Conservation (phyloP, 352 stramenopile genomes). For the Halophytophthora polymorphica region DNA sequence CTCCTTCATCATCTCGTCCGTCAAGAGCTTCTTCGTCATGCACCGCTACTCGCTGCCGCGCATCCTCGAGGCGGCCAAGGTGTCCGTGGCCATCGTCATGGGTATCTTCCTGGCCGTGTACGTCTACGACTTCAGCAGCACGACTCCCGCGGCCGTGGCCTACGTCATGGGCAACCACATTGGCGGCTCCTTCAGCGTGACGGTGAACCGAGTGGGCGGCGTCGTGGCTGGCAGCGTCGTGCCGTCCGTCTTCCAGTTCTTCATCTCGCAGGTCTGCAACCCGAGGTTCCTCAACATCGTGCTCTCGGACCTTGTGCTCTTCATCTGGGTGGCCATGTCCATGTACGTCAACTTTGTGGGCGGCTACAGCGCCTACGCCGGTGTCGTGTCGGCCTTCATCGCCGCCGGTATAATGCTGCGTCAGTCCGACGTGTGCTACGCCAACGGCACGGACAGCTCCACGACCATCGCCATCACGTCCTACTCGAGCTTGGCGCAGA, state of each 20-base stretch:
- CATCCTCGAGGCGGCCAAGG: conserved; percentile 49
- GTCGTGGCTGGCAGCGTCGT: conserved; percentile 82
- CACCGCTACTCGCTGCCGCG: conserved; percentile 39
- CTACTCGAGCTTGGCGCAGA: conserved; percentile 78
- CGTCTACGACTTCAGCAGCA: conserved; percentile 70
- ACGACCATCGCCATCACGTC: conserved; percentile 60
- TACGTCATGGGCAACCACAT: conserved; percentile 84
- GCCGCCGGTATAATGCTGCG: conserved; percentile 56
- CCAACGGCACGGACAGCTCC: conserved; percentile 33
- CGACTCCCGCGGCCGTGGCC: conserved; percentile 51
- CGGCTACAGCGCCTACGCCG: conserved; percentile 68
- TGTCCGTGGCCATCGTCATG: conserved; percentile 54
- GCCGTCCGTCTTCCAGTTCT: conserved; percentile 83
- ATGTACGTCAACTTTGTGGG: conserved; percentile 75
- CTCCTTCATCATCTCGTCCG: conserved; percentile 46
- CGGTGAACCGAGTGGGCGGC: conserved; percentile 77
- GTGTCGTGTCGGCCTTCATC: conserved; percentile 74
- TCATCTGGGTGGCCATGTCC: conserved; percentile 69
- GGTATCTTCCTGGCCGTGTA: conserved; percentile 71
- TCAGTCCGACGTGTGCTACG: conserved; percentile 56
- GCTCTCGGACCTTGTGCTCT: conserved; percentile 53
- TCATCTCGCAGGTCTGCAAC: conserved; percentile 68
- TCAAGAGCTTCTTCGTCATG: conserved; percentile 47
- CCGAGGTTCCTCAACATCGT: conserved; percentile 35
- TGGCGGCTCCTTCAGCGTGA: conserved; percentile 75